Evolutionary conservation across 345 rosid genomes (phyloP), one percentile per base, ranked within the genome.

Genomic region (Hibiscus trionum): DNA sequence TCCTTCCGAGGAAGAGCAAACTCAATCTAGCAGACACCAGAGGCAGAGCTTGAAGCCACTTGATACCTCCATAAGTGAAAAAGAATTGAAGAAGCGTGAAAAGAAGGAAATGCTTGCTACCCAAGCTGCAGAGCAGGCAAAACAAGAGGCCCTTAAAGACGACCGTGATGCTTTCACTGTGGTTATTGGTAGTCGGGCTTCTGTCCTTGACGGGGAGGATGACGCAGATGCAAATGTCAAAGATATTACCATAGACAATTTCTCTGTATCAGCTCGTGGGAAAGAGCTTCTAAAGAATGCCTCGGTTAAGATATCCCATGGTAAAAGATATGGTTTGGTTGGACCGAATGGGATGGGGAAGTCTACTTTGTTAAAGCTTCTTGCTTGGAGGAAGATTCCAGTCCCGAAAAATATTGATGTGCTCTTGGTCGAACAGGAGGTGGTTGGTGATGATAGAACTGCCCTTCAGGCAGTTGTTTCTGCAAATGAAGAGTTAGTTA

Each of bases 301-400:
- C 2, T 81, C 93, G 14, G 91, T 92, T 58, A 95, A 87, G 82
- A 90, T 95, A 80, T 92, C 99, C 11, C 99, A 93, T 73, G 99
- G 97, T 39, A 92, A 87, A 82, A 89, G 97, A 75, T 95, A 95
- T 84, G 99, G 99, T 31, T 84, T 95, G 80, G 90, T 95, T 39
- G 98, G 99, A 64, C 98, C 98, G 0, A 95, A 93, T 76, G 99
- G 99, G 19, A 92, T 79, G 90, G 99, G 99, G 19, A 95, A 95
- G 81, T 95, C 99, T 74, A 92, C 99, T 1, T 64, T 95, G 74
- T 79, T 92, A 75, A 95, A 92, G 89, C 91, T 92, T 68, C 91
- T 95, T 74, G 96, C 97, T 49, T 95, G 99, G 98, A 86, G 99
- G 85, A 92, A 90, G 88, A 87, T 92, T 76, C 99, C 99, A 0